Evolutionary conservation across 2,329 filamentous ascomycete genomes (phyloP), one percentile per base, ranked within the genome.

Genomic region (Pseudogymnoascus sp.): DNA sequence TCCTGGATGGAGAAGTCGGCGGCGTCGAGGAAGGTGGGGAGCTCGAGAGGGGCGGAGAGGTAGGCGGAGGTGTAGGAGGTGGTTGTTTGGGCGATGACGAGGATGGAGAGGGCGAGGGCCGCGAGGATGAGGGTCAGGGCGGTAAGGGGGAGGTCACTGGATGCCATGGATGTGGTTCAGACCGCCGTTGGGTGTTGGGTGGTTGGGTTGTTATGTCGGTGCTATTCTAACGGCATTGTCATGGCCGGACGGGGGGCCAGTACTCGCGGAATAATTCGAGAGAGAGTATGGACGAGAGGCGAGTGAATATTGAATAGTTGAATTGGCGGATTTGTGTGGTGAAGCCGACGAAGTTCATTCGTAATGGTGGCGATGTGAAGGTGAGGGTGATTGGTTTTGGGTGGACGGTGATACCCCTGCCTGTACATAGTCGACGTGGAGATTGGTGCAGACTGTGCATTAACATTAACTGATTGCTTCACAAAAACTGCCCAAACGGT

Each of bases 1-100:
- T 88, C 85, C 68, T 82, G 77, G 59, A 86, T 78, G 40, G 84
- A 71, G 69, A 80, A 84, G 71, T 87, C 84, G 69, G 85, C 79
- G 14, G 82, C 79, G 70, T 87, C 84, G 69, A 86, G 73, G 69
- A 87, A 84, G 64, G 79, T 79, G 64, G 75, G 74, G 63, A 87
- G 78, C 73, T 88, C 84, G 66, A 76, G 77, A 28, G 85, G 84
- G 28, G 85, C 85, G 37, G 78, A 79, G 46, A 80, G 70, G 73
- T 86, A 88, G 16, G 84, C 85, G 64, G 78, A 73, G 61, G 79
- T 78, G 72, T 85, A 85, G 61, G 78, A 78, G 67, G 78, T 77
- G 63, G 79, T 72, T 66, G 81, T 78, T 71, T 85, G 83, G 64
- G 74, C 76, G 70, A 83, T 75, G 67, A 86, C 79, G 68, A 82